Base-by-base conservation (phyloP, 495 filamentous ascomycete genomes). In the Penicillium waksmanii region DNA sequence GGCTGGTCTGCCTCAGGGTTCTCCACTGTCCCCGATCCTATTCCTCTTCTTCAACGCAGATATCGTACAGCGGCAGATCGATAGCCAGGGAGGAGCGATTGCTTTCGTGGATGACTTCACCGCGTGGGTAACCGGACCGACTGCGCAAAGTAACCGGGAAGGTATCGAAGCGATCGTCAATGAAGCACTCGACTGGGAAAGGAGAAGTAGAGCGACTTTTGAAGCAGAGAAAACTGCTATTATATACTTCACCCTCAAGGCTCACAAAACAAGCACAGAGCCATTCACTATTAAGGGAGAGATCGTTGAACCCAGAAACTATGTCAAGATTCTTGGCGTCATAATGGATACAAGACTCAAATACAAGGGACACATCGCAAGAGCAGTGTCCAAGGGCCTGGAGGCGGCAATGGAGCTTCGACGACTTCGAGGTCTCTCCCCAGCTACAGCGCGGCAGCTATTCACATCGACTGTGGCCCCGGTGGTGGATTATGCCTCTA, bases 41-140 rank as follows among this genome's bases (percentile, higher is more conserved):
- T 69, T 60, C 61, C 61, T 70, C 23, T 68, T 75, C 63, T 73
- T 69, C 55, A 70, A 71, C 33, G 60, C 60, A 52, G 62, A 69
- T 13, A 66, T 77, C 6, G 53, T 71, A 21, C 42, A 69, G 54
- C 42, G 56, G 56, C 57, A 58, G 54, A 65, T 65, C 46, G 53
- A 68, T 42, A 54, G 53, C 57, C 53, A 58, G 15, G 58, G 58
- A 27, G 60, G 50, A 43, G 48, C 53, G 17, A 53, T 60, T 12
- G 65, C 61, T 10, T 73, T 68, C 40, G 57, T 68, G 49, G 65
- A 73, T 56, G 65, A 73, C 46, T 61, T 58, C 40, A 57, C 61
- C 38, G 46, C 63, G 25, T 63, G 66, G 50, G 57, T 58, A 23
- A 61, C 50, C 6, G 56, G 63, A 8, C 35, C 56, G 7, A 62